Evolutionary conservation across 2,329 filamentous ascomycete genomes (phyloP).

Genomic region (Lasiodiplodia gonubiensis): DNA sequence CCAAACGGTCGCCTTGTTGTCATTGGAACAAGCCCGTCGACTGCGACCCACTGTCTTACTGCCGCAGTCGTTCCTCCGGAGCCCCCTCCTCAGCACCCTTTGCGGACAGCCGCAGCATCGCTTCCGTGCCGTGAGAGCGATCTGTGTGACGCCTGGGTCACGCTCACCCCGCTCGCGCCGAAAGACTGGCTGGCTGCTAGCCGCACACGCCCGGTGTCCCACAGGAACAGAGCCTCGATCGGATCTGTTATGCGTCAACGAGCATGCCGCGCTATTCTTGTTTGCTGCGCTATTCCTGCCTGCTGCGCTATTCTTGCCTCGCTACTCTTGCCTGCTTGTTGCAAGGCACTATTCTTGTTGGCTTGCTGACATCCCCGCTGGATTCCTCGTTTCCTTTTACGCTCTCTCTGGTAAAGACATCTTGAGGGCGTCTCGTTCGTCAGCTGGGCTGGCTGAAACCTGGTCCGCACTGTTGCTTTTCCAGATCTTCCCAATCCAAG

Average conservation of each 20-base stretch:
- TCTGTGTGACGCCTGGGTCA: slow-evolving; percentile 16
- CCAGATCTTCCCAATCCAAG: not conserved
- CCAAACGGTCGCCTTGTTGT: not conserved
- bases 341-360: no score
- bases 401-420: not conserved
- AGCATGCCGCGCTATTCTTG: not conserved
- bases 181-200: slow-evolving; percentile 1
- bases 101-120: not conserved
- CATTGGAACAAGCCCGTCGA: no score
- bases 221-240: slow-evolving; percentile 16
- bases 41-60: no score
- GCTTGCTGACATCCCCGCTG: not conserved
- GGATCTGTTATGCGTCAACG: slow-evolving; percentile 6
- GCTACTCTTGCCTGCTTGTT: no score
- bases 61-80: not conserved
- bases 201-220: not conserved
- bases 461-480: slow-evolving; percentile 12
- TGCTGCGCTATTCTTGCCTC: no score
- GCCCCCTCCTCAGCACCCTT: not conserved
- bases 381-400: not conserved
- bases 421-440: slow-evolving; percentile 6
- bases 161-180: not conserved
- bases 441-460: slow-evolving; percentile 11
- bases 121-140: not conserved
- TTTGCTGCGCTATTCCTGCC: no score